A percentile compares a stretch with the other conserved stretches of the same genome.
Evolutionary conservation across 2,329 filamentous ascomycete species (phyloP).

Genomic region (Alternaria incomplexa): DNA sequence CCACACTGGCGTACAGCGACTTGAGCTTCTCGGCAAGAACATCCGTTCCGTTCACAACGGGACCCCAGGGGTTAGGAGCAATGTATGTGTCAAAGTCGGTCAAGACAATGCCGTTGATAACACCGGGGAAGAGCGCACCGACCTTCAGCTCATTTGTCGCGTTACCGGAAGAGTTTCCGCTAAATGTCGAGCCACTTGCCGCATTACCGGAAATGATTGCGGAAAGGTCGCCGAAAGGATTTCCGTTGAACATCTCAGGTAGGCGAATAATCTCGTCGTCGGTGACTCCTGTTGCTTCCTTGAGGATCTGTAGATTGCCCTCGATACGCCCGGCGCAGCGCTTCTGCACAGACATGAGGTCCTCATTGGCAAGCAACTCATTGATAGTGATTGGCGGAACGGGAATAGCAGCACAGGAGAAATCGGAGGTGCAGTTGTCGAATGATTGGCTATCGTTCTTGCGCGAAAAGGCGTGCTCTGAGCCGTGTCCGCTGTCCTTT

Average conservation of each 20-base stretch:
- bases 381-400: background rate
- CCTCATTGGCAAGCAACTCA: constrained; percentile 1
- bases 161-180: background rate
- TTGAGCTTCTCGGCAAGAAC: background rate
- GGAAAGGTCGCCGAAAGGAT: background rate
- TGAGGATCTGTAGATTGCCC: constrained; percentile 1
- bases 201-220: background rate
- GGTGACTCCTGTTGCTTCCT: constrained; percentile 10
- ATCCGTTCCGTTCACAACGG: background rate
- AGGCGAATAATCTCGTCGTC: constrained; percentile 9
- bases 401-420: background rate
- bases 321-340: constrained; percentile 3
- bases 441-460: background rate
- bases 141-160: background rate
- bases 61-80: background rate
- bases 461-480: background rate
- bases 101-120: constrained; percentile 1
- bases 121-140: background rate
- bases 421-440: background rate
- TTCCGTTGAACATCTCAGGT: background rate
- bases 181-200: background rate
- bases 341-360: constrained; percentile 4
- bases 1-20: constrained; percentile 1
- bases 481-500: background rate
- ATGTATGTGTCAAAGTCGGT: background rate